Base-by-base conservation (phyloP, 208 protist genomes). In the Trypanosoma vivax region DNA sequence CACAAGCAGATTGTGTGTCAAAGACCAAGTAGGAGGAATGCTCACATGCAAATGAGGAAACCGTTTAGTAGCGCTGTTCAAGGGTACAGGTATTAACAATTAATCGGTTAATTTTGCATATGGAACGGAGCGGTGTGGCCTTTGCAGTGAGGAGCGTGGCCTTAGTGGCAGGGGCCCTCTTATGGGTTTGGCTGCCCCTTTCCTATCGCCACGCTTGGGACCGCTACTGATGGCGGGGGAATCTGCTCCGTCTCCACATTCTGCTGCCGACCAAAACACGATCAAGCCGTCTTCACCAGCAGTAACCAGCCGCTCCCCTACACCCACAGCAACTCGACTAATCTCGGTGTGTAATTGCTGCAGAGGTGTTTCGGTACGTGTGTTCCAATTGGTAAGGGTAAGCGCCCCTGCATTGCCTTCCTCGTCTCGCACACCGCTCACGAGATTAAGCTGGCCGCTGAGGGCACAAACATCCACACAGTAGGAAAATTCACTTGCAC, bases 251-350 rank as follows among this genome's bases (percentile, higher is more conserved):
- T 27, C 10, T 16, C 37, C 24, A 0, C 14, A 33, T 18, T 65
- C 63, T 11, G 57, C 51, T 5, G 51, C 21, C 21, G 61, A 49
- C 87, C 87, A 94, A 41, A 86, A 86, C 0, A 74, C 80, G 14
- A 94, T 45, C 43, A 89, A 30, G 31, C 78, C 79, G 46, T 94
- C 87, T 58, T 94, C 87, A 16, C 80, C 83, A 21, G 69, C 87
- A 1, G 83, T 94, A 40, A 94, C 76, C 61, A 94, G 63, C 24
- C 75, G 61, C 19, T 83, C 72, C 21, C 63, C 72, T 19, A 88
- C 51, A 38, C 80, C 77, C 14, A 94, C 47, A 1, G 76, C 87
- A 0, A 90, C 69, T 11, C 87, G 87, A 7, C 59, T 64, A 13
- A 91, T 42, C 35, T 90, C 79, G 27, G 50, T 57, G 61, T 94